phyloP scores from a whole-genome alignment of 2,329 filamentous ascomycete genomes.

The Penicillium sp. region DNA sequence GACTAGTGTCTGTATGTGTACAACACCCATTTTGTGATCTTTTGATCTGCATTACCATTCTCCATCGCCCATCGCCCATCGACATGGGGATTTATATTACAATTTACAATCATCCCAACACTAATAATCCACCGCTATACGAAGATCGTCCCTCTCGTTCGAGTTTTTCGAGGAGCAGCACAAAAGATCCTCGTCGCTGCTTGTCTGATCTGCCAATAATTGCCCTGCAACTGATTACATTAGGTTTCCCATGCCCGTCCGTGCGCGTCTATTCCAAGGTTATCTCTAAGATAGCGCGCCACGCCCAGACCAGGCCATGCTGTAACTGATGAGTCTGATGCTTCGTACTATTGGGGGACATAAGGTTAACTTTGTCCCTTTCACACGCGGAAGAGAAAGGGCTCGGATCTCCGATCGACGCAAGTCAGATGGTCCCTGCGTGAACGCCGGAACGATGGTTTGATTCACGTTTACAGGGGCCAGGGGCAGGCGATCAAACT shows the following conservation, averaged over 20 bases:
- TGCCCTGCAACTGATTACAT: neutral
- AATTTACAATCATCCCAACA: too few species aligned
- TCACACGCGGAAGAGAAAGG: neutral
- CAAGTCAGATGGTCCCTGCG: neutral
- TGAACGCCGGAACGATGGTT: neutral
- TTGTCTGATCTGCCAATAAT: neutral
- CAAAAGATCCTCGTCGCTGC: too few species aligned
- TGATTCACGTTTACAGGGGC: neutral
- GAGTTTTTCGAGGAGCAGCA: too few species aligned
- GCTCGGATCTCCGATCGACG: constrained; percentile 1
- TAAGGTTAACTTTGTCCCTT: neutral
- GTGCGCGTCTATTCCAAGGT: constrained; percentile 17
- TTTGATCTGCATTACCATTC: too few species aligned
- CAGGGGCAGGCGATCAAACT: neutral
- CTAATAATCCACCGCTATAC: too few species aligned
- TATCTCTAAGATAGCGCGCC: neutral
- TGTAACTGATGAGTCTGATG: neutral
- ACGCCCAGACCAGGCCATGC: neutral
- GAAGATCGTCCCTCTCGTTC: too few species aligned
- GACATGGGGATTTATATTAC: too few species aligned
- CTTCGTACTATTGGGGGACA: neutral
- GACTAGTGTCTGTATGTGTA: neutral
- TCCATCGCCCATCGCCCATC: too few species aligned
- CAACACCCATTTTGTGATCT: too few species aligned
- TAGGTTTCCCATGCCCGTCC: constrained; percentile 2